These are phyloP conservation scores for Debaryomyces coudertii DNA, from an alignment of 1,139 yeast species.

Conservation along the genomic window DNA sequence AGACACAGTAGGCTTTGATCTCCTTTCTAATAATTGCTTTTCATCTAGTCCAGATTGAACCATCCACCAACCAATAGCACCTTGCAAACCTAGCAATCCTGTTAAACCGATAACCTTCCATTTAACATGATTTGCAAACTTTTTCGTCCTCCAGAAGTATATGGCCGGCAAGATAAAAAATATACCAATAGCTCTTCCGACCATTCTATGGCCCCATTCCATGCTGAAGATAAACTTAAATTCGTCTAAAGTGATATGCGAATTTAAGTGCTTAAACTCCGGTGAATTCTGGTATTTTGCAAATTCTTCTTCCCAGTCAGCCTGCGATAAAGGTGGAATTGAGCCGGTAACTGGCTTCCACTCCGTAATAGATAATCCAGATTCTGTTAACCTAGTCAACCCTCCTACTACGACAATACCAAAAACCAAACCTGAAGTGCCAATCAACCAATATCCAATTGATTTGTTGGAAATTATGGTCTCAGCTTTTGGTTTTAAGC, in stretches of 20 bases:
- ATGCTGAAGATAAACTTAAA: conserved; percentile 92
- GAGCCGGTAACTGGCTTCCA: conserved; percentile 99
- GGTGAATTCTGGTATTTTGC: conserved; percentile 82
- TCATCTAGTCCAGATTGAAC: conserved; percentile 93
- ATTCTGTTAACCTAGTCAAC: conserved; percentile 89
- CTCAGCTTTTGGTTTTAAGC: not conserved
- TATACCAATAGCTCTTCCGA: conserved; percentile 89
- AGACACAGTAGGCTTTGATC: conserved; percentile 91
- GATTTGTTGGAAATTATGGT: conserved; percentile 41
- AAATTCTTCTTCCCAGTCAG: conserved; percentile 87
- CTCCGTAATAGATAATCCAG: conserved; percentile 94
- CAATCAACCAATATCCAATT: conserved; percentile 88
- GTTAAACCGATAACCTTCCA: conserved; percentile 71
- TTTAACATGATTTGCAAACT: conserved; percentile 71
- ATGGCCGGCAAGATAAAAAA: conserved; percentile 83
- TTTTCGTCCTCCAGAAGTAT: conserved; percentile 70
- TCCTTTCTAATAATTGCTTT: conserved; percentile 74
- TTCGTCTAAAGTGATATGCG: conserved; percentile 89
- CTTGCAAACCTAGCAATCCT: conserved; percentile 84
- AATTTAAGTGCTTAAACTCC: conserved; percentile 85
- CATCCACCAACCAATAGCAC: conserved; percentile 99
- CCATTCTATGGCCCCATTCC: conserved; percentile 97
- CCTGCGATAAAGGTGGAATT: conserved; percentile 78
- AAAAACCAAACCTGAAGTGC: conserved; percentile 88
- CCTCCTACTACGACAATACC: conserved; percentile 98